Evolutionary conservation across 768 basidiomycete genomes (phyloP), one percentile per base, ranked within the genome.

Genomic region (Galerina sulciceps): DNA sequence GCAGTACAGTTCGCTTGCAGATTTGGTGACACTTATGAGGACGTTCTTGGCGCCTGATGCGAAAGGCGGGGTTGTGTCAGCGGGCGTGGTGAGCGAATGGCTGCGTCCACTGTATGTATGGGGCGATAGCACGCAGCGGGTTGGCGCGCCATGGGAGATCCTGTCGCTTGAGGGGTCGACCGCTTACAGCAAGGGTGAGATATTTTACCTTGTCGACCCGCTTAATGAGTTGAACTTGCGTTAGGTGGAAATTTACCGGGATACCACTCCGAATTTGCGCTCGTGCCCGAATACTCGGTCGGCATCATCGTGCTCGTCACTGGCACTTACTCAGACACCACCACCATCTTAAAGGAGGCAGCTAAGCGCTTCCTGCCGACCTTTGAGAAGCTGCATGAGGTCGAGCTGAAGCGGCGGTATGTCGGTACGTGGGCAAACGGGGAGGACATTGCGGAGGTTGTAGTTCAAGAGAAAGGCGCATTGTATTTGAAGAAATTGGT

Each of bases 1-100:
- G 2, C 84, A 86, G 59, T 81, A 80, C 62, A 75, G 77, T 58
- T 84, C 83, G 0, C 69, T 85, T 10, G 63, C 75, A 1, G 85
- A 85, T 61, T 68, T 82, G 8, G 66, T 68, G 14, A 77, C 65
- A 6, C 50, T 82, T 45, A 80, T 81, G 73, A 76, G 77, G 53
- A 74, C 76, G 3, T 63, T 85, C 44, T 71, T 85, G 23, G 73
- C 82, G 38, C 81, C 84, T 10, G 62, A 35, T 31, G 68, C 55
- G 17, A 65, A 65, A 17, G 73, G 73, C 22, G 72, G 75, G 13
- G 58, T 79, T 17, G 48, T 79, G 10, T 71, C 79, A 15, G 64
- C 62, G 17, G 48, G 57, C 22, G 73, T 75, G 13, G 53, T 79
- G n/a, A 69, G 73, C 6, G 80, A 78, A 65, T 80, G 79, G 80